These are phyloP conservation scores for Choiromyces venosus DNA, from an alignment of 495 filamentous ascomycete genomes.

Conservation along the genomic window DNA sequence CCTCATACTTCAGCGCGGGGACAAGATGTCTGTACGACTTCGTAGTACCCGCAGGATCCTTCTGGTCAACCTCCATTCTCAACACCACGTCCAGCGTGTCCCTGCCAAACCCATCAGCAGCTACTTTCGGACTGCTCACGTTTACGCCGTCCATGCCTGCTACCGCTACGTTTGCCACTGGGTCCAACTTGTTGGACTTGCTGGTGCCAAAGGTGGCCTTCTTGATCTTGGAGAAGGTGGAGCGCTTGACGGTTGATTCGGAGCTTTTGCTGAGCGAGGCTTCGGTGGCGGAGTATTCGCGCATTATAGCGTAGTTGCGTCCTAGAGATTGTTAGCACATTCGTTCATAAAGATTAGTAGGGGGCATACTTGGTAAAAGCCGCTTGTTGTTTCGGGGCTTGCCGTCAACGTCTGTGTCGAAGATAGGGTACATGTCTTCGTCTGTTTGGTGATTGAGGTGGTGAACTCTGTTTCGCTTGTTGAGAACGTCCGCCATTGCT, in stretches of 20 bases:
- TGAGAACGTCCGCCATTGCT: slow-evolving; percentile 81
- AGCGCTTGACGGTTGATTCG: slow-evolving; percentile 20
- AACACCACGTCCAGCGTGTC: slow-evolving; percentile 77
- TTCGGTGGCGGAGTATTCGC: slow-evolving; percentile 13
- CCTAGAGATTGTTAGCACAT: slow-evolving; percentile 34
- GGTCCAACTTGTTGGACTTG: slow-evolving; percentile 11
- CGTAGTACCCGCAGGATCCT: slow-evolving; percentile 83
- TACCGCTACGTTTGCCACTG: neutral
- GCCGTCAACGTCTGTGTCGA: slow-evolving; percentile 79
- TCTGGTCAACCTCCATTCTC: slow-evolving; percentile 77
- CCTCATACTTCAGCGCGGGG: slow-evolving; percentile 55
- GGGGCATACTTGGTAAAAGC: slow-evolving; percentile 66
- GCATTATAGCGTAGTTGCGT: slow-evolving; percentile 40
- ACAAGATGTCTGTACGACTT: slow-evolving; percentile 80
- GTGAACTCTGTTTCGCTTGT: slow-evolving; percentile 88
- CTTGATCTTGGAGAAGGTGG: slow-evolving; percentile 37
- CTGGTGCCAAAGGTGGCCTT: slow-evolving; percentile 20
- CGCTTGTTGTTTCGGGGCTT: slow-evolving; percentile 84
- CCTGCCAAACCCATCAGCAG: slow-evolving; percentile 44
- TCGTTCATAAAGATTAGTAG: slow-evolving; percentile 5
- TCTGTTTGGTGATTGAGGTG: slow-evolving; percentile 80
- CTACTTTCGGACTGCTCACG: neutral
- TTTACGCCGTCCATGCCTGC: slow-evolving; percentile 15
- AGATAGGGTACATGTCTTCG: slow-evolving; percentile 92
- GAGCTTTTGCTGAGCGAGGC: neutral